Percentiles rank a stretch among this genome's conserved stretches.
phyloP scores from a whole-genome alignment of 2,329 filamentous ascomycete genomes.

The Apiospora koreana region DNA sequence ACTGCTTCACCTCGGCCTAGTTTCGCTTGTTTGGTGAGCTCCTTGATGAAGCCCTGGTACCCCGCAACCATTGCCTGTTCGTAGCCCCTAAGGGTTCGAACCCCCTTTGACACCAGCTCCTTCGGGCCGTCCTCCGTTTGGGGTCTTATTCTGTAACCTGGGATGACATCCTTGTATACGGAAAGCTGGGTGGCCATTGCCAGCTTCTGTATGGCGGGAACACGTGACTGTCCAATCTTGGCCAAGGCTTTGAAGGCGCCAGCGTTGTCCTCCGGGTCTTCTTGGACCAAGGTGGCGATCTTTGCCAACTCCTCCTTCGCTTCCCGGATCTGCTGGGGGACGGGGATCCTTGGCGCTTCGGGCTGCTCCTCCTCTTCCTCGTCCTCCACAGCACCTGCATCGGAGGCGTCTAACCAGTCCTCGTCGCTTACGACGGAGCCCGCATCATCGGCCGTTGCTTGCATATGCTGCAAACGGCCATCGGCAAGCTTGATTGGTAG shows the following conservation, averaged over 20 bases:
- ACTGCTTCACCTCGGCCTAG: slow-evolving; percentile 40
- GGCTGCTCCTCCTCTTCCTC: slow-evolving; percentile 41
- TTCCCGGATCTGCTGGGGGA: slow-evolving; percentile 76
- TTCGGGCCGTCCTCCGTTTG: slow-evolving; percentile 72
- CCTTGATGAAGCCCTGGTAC: slow-evolving; percentile 83
- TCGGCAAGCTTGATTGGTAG: slow-evolving; percentile 86
- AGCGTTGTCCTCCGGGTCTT: slow-evolving; percentile 89
- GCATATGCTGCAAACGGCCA: slow-evolving; percentile 66
- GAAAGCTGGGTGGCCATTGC: slow-evolving; percentile 83
- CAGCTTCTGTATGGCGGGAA: slow-evolving; percentile 79
- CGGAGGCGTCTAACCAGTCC: slow-evolving; percentile 65
- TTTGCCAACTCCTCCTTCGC: slow-evolving; percentile 92
- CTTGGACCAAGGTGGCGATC: slow-evolving; percentile 78
- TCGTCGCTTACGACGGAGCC: slow-evolving; percentile 60
- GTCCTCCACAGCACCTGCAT: slow-evolving; percentile 51
- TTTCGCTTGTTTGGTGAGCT: slow-evolving; percentile 69
- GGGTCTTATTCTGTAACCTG: slow-evolving; percentile 91
- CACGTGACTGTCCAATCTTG: slow-evolving; percentile 68
- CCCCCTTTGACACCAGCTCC: slow-evolving; percentile 88
- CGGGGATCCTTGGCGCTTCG: slow-evolving; percentile 65
- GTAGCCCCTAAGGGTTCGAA: slow-evolving; percentile 77
- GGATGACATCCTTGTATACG: slow-evolving; percentile 94
- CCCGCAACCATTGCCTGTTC: slow-evolving; percentile 84
- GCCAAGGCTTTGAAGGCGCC: slow-evolving; percentile 77
- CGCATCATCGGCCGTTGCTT: slow-evolving; percentile 58